Evolutionary conservation across 75 land plant genomes (phyloP), one percentile per base, ranked within the genome.

Genomic region (Isoetes taiwanensis): DNA sequence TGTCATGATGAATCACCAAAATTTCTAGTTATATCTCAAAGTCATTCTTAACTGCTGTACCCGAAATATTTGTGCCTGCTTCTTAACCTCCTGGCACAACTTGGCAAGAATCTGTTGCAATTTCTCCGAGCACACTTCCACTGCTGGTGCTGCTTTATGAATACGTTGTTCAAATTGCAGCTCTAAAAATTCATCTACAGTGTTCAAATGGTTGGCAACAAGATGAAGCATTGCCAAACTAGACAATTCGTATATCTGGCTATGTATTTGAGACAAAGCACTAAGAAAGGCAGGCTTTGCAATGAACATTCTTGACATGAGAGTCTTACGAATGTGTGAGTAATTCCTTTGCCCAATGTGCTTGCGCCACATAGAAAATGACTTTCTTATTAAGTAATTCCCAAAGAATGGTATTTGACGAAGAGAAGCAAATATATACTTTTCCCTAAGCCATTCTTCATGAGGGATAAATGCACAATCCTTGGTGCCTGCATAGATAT

Each of bases 61-160:
- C 33, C 74, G 74, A 41, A 65, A 71, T 10, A 71, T 64, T 39
- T 58, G 42, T 17, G 74, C 74, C 34, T 71, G 74, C 39, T 30
- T 50, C 21, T 59, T 65, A 2, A 59, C 74, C 30, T 71, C 74
- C 32, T 59, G 56, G 30, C 74, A 71, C 27, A 71, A 31, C 23
- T 54, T 40, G 12, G 57, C 69, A 12, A 71, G 39, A 2, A 71
- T 63, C 23, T 34, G 27, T 38, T 71, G 74, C 3, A 52, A 2
- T 26, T 58, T 71, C 19, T 71, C 74, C 39, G 64, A 1, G 10
- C 58, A 39, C 14, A 55, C 35, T 34, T 71, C 69, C 2, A 71
- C 57, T 27, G 35, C 53, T 0, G 63, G 58, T 23, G 32, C 55
- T 1, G 63, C 67, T 14, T 59, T 59, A 31, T 64, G 63, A 3